phyloP scores from a whole-genome alignment of 2,329 filamentous ascomycete genomes.

The Alternaria ethzedia region DNA sequence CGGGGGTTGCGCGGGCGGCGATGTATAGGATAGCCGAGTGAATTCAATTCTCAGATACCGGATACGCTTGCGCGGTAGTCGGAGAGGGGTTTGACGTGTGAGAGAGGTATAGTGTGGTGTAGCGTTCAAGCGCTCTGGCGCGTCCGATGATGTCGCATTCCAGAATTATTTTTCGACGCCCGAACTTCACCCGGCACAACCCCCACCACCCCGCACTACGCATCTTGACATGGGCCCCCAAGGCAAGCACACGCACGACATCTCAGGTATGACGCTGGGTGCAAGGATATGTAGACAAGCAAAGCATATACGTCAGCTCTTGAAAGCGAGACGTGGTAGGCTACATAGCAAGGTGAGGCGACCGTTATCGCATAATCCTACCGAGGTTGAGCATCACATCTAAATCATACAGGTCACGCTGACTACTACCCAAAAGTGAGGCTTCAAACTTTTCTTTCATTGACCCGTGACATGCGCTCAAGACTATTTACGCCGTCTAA shows the following conservation, averaged over 20 bases:
- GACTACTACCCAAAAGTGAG: not conserved
- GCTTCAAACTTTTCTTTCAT: constrained; percentile 17
- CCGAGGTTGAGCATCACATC: not conserved
- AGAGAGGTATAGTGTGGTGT: not conserved
- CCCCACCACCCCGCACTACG: constrained; percentile 27
- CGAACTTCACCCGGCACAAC: constrained; percentile 21
- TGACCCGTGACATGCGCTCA: constrained; percentile 6
- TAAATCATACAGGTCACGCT: not conserved
- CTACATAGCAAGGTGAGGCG: not conserved
- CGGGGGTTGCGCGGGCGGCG: not conserved
- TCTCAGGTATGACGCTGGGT: not conserved
- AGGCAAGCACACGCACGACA: not conserved
- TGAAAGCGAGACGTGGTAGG: not conserved
- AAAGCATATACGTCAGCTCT: not conserved
- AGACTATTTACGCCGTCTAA: constrained; percentile 11
- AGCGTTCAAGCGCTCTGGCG: not conserved
- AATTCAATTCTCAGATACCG: not conserved
- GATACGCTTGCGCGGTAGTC: not conserved
- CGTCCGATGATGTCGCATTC: constrained; percentile 5
- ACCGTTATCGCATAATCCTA: not conserved
- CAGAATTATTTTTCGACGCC: constrained; percentile 23
- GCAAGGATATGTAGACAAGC: not conserved
- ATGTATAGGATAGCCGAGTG: not conserved
- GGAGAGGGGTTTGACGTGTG: not conserved
- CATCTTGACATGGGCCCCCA: not conserved